Evolutionary conservation across 2,329 filamentous ascomycete species (phyloP), one percentile per base, ranked within the genome.

Genomic region (Aspergillus alliaceus): DNA sequence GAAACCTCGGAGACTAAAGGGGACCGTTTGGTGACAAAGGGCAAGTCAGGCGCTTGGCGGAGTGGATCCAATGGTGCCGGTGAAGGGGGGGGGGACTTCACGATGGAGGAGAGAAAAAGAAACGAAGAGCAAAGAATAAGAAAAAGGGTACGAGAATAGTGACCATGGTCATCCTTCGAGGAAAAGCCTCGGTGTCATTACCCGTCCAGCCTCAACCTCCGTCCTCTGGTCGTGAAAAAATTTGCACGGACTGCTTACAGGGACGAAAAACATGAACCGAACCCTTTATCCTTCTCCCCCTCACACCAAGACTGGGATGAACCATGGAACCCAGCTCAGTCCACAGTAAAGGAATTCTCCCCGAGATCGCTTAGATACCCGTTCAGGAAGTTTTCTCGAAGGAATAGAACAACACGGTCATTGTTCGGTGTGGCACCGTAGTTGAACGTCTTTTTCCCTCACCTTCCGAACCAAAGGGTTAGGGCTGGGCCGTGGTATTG

Each of bases 381-480:
- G 18, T 31, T 48, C 9, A 34, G 44, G 44, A 12, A 48, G 27
- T 27, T 14, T 48, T 48, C 44, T 48, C 44, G 48, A 51, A 50
- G 5, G n/a, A 27, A 48, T 14, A 32, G 35, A 24, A 7, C 7
- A 11, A 34, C 20, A n/a, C 24, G 24, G 40, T 29, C 12, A 24
- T n/a, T 42, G 39, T 42, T 42, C 40, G 40, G 40, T 27, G 15
- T 4, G 24, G n/a, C 7, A 9, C 40, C 39, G 39, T 44, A 22
- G 39, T n/a, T 51, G 49, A 12, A n/a, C 49, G 22, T 39, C 31
- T 24, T 51, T 53, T 46, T 27, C 39, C 51, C 25, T 44, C 51
- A 27, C n/a, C n/a, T n/a, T 24, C 42, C 37, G 42, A 47, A 54
- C 51, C 51, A 54, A n/a, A 5, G 42, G 46, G 27, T 54, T 54